phyloP scores from a whole-genome alignment of 2,329 filamentous ascomycete species.

The Sarocladium brachiariae region DNA sequence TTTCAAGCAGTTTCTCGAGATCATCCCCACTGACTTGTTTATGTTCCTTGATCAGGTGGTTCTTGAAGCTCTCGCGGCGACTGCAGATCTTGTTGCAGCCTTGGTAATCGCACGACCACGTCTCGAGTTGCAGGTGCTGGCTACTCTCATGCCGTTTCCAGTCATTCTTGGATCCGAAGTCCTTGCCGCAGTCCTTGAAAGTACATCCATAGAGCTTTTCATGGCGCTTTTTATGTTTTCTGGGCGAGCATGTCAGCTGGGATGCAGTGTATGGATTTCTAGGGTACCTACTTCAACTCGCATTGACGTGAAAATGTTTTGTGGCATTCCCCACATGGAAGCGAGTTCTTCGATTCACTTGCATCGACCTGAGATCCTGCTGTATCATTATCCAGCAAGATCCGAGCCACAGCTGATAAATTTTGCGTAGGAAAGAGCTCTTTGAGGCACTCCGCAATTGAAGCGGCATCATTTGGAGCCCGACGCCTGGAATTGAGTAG shows the following conservation, averaged over 20 bases:
- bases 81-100: slow-evolving; percentile 54
- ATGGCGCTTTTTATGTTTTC: slow-evolving; percentile 82
- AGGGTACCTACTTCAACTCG: slow-evolving; percentile 46
- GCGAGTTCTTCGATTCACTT: slow-evolving; percentile 20
- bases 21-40: slow-evolving; percentile 18
- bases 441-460: not conserved
- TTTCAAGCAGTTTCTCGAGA: slow-evolving; percentile 39
- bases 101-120: slow-evolving; percentile 60
- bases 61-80: slow-evolving; percentile 50
- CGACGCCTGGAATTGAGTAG: not conserved
- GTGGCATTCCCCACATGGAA: slow-evolving; percentile 28
- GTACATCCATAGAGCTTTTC: slow-evolving; percentile 78
- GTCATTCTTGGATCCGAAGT: slow-evolving; percentile 88
- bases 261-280: not conserved
- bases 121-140: slow-evolving; percentile 66
- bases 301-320: slow-evolving; percentile 45
- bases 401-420: not conserved
- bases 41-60: slow-evolving; percentile 53
- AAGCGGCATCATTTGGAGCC: not conserved
- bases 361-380: slow-evolving; percentile 10
- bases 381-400: not conserved
- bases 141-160: slow-evolving; percentile 87
- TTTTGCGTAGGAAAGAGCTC: not conserved
- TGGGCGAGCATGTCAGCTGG: slow-evolving; percentile 27
- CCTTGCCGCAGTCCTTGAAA: slow-evolving; percentile 58